These are phyloP conservation scores for Turnera subulata DNA, from an alignment of 345 rosid species.

Conservation along the genomic window DNA sequence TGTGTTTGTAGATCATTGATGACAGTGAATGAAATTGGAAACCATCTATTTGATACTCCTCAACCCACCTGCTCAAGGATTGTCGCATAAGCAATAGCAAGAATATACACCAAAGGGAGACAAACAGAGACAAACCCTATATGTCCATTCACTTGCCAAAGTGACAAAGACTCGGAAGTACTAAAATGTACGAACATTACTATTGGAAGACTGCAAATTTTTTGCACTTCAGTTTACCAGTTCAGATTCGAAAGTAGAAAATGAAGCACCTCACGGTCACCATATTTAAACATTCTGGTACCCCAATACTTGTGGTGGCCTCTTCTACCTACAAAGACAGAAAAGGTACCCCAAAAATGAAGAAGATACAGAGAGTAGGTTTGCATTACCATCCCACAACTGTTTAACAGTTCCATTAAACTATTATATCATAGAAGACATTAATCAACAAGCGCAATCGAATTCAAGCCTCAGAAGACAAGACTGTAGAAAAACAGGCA, in stretches of 20 bases:
- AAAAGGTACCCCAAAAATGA: background rate
- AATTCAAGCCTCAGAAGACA: too few species aligned
- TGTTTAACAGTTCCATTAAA: too few species aligned
- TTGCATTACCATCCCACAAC: too few species aligned
- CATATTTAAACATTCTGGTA: slow-evolving; percentile 94
- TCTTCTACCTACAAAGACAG: slow-evolving; percentile 64
- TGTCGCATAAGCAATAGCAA: slow-evolving; percentile 22
- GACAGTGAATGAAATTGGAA: slow-evolving; percentile 95
- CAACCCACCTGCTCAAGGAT: slow-evolving; percentile 77
- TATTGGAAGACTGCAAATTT: background rate
- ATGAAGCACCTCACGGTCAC: slow-evolving; percentile 83
- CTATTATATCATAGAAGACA: too few species aligned
- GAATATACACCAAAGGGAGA: slow-evolving; percentile 12
- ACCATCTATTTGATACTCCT: slow-evolving; percentile 86
- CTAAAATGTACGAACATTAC: background rate
- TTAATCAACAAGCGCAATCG: too few species aligned
- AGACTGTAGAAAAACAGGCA: too few species aligned
- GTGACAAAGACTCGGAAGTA: background rate
- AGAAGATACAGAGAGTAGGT: background rate
- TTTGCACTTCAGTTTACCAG: slow-evolving; percentile 51
- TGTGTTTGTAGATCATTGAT: slow-evolving; percentile 90
- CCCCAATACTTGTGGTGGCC: slow-evolving; percentile 98
- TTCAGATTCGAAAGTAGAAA: slow-evolving; percentile 88
- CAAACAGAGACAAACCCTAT: background rate
- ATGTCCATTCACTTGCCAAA: background rate